Base-by-base conservation (phyloP, 192 early-diverging fungal genomes). In the Backusella luteola region DNA sequence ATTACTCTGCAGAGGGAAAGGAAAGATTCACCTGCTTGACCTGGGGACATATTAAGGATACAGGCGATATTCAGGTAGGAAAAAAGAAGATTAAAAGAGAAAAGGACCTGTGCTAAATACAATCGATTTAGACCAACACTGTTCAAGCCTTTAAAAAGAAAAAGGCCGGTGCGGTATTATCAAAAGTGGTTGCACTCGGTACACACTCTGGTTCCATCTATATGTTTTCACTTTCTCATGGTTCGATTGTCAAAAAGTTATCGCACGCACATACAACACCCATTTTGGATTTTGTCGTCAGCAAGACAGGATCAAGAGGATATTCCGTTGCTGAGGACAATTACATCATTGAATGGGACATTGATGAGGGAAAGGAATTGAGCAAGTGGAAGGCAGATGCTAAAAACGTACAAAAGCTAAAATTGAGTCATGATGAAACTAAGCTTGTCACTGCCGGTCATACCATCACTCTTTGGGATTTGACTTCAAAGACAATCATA, bases 391-490 rank as follows among this genome's bases (percentile, higher is more conserved):
- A 87, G n/a, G 79, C 84, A 34, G 88, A 86, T 59, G 71, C 78
- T 23, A 85, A 88, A 66, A 76, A 79, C 15, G 79, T 85, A 29
- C 85, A 81, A 36, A 85, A 81, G 69, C 69, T 90, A 29, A 77
- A 80, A 23, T 73, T 90, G 14, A 85, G 80, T 59, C 84, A 90
- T 66, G 81, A 84, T 36, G 87, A 88, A 74, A 83, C 67, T 17
- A 90, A 84, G 66, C 70, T 90, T 23, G 75, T 81, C 66, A 82
- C 87, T 21, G 87, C 87, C 32, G 87, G 88, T 73, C 86, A 88
- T 66, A 87, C 79, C 9, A 88, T 90, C 77, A 85, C 82, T 41
- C 69, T 90, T 19, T 90, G 85, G 87, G 85, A 88, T 79, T 36
- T 87, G 35, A 73, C 71, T 73, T 76, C 83, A 15, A 79, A 80